Conservation (phyloP, 2,329 filamentous ascomycete genomes). For the Penicillium sp. region DNA sequence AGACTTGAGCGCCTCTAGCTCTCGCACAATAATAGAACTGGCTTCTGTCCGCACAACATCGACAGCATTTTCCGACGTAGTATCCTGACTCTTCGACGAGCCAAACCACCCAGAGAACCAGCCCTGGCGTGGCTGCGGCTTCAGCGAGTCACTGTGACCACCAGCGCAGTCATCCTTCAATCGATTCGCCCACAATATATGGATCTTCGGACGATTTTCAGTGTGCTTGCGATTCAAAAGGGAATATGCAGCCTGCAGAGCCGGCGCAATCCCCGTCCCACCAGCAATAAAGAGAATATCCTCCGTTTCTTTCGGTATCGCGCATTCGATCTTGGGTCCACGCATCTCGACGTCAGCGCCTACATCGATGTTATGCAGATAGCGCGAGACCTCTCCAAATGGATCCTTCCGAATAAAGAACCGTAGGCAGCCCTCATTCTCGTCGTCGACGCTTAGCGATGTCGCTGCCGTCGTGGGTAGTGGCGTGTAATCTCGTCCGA, state of each 20-base stretch:
- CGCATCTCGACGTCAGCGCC: conserved; percentile 71
- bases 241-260: conserved; percentile 73
- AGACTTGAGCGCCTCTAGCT: conserved; percentile 63
- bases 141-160: conserved; percentile 53
- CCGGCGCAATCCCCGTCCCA: conserved; percentile 88
- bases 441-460: conserved; percentile 25
- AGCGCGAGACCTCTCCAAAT: conserved; percentile 82
- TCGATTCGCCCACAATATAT: conserved; percentile 81
- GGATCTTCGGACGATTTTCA: conserved; percentile 51
- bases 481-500: conserved; percentile 87
- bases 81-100: conserved; percentile 13
- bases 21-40: conserved; percentile 52
- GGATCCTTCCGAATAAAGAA: conserved; percentile 77
- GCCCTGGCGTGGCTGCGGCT: conserved; percentile 17
- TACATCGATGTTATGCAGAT: conserved; percentile 65
- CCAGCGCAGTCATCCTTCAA: conserved; percentile 64
- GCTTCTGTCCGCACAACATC: conserved; percentile 7
- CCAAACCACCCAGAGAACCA: conserved; percentile 36
- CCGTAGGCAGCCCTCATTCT: conserved; percentile 53
- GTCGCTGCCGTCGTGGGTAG: conserved; percentile 51
- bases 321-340: conserved; percentile 73
- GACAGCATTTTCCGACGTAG: neutral
- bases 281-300: conserved; percentile 82
- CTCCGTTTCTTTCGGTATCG: conserved; percentile 54
- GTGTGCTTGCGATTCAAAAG: conserved; percentile 45